Conservation (phyloP, 768 basidiomycete species). For the Lentinula guzmanii region DNA sequence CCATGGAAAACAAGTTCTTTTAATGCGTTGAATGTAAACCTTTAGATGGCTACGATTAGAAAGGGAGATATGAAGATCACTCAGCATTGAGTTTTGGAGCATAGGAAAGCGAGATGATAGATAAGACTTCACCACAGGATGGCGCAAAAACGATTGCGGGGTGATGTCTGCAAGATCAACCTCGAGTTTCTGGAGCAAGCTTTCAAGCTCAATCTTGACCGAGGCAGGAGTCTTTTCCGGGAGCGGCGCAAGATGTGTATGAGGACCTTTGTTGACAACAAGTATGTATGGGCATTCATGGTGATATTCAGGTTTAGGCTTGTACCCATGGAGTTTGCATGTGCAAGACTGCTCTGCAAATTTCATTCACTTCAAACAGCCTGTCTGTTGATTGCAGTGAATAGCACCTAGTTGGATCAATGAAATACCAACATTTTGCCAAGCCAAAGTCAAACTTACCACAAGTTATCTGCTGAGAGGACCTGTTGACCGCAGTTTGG, state of each 20-base stretch:
- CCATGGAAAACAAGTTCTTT: conserved; percentile 9
- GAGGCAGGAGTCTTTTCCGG: conserved; percentile 12
- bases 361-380: not conserved
- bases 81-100: conserved; percentile 10
- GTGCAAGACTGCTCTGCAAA: not conserved
- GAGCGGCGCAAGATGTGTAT: conserved; percentile 9
- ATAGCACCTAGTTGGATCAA: not conserved
- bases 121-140: conserved; percentile 13
- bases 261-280: conserved; percentile 1
- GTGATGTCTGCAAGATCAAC: conserved; percentile 19
- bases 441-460: conserved; percentile 6
- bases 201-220: conserved; percentile 4
- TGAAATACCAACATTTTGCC: not conserved
- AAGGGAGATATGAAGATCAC: conserved; percentile 20
- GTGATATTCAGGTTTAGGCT: conserved; percentile 3
- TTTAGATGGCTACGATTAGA: conserved; percentile 16
- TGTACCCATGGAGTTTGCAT: conserved; percentile 1
- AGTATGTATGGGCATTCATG: conserved; percentile 5
- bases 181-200: conserved; percentile 7
- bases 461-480: conserved; percentile 11
- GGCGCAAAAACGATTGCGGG: conserved; percentile 14
- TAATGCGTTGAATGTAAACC: conserved; percentile 13
- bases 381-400: conserved; percentile 6
- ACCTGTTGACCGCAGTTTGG: conserved; percentile 13
- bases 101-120: conserved; percentile 10